A percentile compares a stretch with the other conserved stretches of the same genome.
Evolutionary conservation across 306 rosid species (phyloP).

Genomic region (Canavalia ensiformis): DNA sequence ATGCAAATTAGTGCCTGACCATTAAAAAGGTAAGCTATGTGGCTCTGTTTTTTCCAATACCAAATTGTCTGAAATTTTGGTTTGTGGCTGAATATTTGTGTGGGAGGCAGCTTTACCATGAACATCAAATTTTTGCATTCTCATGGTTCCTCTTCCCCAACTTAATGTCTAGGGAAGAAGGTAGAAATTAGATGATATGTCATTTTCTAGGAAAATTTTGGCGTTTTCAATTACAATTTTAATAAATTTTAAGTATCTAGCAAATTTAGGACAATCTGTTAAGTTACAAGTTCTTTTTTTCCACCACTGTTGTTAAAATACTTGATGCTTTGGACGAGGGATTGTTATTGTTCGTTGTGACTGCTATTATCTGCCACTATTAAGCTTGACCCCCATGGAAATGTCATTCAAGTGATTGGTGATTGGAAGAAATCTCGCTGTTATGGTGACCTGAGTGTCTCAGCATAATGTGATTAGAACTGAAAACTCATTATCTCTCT

Average conservation of each 20-base stretch:
- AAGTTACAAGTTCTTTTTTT: not conserved
- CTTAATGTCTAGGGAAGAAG: not conserved
- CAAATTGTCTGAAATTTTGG: not conserved
- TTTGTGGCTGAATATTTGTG: slow-evolving; percentile 22
- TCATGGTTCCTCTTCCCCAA: slow-evolving; percentile 27
- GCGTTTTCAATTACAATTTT: slow-evolving; percentile 29
- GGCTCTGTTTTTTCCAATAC: not conserved
- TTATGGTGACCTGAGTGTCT: too few relatives aligned
- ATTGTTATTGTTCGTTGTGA: too few relatives aligned
- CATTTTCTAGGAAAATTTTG: slow-evolving; percentile 10
- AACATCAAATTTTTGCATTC: slow-evolving; percentile 34
- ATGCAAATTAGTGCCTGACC: slow-evolving; percentile 30
- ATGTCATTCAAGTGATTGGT: not conserved
- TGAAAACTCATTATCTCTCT: too few relatives aligned
- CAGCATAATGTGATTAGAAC: too few relatives aligned
- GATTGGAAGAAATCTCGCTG: too few relatives aligned
- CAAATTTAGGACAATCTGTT: slow-evolving; percentile 24
- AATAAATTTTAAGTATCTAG: not conserved
- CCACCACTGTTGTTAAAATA: too few relatives aligned
- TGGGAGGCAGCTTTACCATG: slow-evolving; percentile 25
- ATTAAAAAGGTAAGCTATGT: not conserved
- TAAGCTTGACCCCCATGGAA: not conserved
- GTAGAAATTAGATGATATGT: slow-evolving; percentile 26
- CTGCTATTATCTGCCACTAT: not conserved
- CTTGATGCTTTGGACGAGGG: too few relatives aligned